Evolutionary conservation across 371 early-diverging fungal genomes (phyloP), one percentile per base, ranked within the genome.

Genomic region (Haplosporangium sp.): DNA sequence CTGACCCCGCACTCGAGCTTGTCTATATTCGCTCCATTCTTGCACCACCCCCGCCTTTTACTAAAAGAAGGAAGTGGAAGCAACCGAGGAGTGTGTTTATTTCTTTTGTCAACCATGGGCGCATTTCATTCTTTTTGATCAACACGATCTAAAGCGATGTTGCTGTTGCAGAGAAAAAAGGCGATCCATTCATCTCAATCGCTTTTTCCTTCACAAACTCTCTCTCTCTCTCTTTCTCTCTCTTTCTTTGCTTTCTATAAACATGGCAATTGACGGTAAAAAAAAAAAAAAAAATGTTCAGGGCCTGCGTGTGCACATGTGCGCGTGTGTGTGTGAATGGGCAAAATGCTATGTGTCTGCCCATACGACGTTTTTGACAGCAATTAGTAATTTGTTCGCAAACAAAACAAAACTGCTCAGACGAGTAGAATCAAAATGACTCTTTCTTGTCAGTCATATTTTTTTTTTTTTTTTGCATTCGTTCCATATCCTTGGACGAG

Each of bases 21-120:
- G 50, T 18, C 50, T 18, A 21, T 29, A 29, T 29, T 29, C 29
- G 1, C 29, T 29, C 4, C 29, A 29, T n/a, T n/a, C n/a, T n/a
- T n/a, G n/a, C n/a, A n/a, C n/a, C n/a, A n/a, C n/a, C 50, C 50
- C 50, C 50, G 50, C 50, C 10, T n/a, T 18, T 50, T 50, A 9
- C 50, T 20, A 50, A n/a, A 50, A n/a, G 50, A 18, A 9, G 50
- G 29, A 29, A 29, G 29, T 29, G 29, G 29, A 29, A 29, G 29
- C 29, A 29, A 29, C 29, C 29, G 29, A 29, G 29, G 29, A n/a
- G n/a, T n/a, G n/a, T n/a, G n/a, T 29, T 29, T 29, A 1, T 29
- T 29, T 29, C 29, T 29, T 29, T 29, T 29, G 2, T 4, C 29
- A 29, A 29, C 2, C 29, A 29, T 29, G 29, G 29, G 29, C 29